Evolutionary conservation across 2,329 filamentous ascomycete genomes (phyloP).

Genomic region (Fusarium sp.): DNA sequence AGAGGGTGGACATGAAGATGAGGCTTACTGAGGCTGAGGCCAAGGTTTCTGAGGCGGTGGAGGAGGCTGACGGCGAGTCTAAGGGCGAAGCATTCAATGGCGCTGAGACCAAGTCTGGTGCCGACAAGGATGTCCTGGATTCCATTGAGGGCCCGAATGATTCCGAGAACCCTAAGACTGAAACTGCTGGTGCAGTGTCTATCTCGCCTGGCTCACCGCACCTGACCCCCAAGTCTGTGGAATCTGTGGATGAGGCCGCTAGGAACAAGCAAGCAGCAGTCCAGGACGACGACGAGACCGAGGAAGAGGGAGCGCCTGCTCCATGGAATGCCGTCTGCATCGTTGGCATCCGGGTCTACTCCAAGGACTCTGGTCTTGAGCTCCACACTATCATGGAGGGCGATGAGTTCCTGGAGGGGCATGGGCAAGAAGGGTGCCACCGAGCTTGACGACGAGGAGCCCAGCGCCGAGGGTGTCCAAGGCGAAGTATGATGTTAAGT

Average conservation of each 20-base stretch:
- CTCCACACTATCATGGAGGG: too few species aligned
- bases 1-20: too few species aligned
- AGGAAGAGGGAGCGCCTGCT: slow-evolving; percentile 66
- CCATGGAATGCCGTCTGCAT: slow-evolving; percentile 74
- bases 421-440: too few species aligned
- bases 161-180: slow-evolving; percentile 14
- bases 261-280: slow-evolving; percentile 49
- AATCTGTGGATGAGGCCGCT: slow-evolving; percentile 36
- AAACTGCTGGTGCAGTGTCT: slow-evolving; percentile 40
- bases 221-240: slow-evolving; percentile 48
- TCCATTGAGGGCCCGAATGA: slow-evolving; percentile 2
- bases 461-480: too few species aligned
- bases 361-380: slow-evolving; percentile 66
- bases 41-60: slow-evolving; percentile 21
- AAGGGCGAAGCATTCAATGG: slow-evolving; percentile 24
- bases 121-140: slow-evolving; percentile 15
- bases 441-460: too few species aligned
- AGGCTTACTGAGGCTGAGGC: slow-evolving; percentile 27
- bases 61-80: slow-evolving; percentile 38
- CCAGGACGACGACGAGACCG: slow-evolving; percentile 61
- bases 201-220: slow-evolving; percentile 48
- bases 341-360: slow-evolving; percentile 71
- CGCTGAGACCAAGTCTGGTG: slow-evolving; percentile 11
- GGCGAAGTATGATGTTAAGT: too few species aligned
- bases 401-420: too few species aligned